Percentiles rank a stretch among this genome's conserved stretches.
Evolutionary conservation across 495 filamentous ascomycete species (phyloP).

Genomic region (Tuber indicum): DNA sequence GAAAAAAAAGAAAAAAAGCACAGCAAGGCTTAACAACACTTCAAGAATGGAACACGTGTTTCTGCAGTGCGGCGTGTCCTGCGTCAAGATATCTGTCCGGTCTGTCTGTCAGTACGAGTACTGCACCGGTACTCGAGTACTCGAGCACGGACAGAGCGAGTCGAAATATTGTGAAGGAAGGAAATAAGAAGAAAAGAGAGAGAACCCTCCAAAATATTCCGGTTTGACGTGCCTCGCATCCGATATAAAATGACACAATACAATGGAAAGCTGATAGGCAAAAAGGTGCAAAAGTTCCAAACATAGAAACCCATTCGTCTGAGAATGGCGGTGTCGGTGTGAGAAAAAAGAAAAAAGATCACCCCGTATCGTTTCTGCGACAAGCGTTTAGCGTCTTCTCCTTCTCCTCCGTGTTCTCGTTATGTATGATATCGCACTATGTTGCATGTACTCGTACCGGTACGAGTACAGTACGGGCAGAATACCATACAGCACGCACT

Average conservation of each 20-base stretch:
- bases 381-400: neutral
- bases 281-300: neutral
- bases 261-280: neutral
- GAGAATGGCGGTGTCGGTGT: neutral
- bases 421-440: neutral
- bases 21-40: constrained; percentile 22
- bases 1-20: constrained; percentile 31
- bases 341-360: neutral
- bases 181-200: neutral
- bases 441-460: neutral
- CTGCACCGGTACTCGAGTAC: no score
- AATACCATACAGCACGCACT: neutral
- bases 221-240: neutral
- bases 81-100: constrained; percentile 7
- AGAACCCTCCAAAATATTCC: neutral
- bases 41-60: constrained; percentile 37
- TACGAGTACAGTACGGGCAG: no score
- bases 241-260: neutral
- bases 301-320: neutral
- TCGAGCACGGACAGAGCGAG: neutral
- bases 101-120: neutral
- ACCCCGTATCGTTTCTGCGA: neutral
- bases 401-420: neutral
- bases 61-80: constrained; percentile 36
- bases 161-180: neutral